Evolutionary conservation across 1,284 basidiomycete species (phyloP).

Genomic region (Leucoagaricus sp.): DNA sequence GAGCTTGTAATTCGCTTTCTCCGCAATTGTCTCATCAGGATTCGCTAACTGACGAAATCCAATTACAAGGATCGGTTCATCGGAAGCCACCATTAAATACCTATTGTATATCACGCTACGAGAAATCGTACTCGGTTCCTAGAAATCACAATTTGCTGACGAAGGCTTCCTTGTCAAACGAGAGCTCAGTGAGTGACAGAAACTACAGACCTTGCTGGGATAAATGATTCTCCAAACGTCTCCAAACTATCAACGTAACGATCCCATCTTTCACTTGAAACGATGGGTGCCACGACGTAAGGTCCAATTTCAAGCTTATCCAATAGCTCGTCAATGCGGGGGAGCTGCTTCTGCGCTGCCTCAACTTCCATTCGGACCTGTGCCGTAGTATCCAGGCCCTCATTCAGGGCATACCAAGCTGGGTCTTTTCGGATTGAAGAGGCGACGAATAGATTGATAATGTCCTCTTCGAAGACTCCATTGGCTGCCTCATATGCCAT

Average conservation of each 20-base stretch:
- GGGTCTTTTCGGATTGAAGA: constrained; percentile 10
- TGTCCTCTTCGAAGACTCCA: constrained; percentile 18
- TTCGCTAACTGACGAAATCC: too few species aligned
- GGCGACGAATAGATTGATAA: constrained; percentile 16
- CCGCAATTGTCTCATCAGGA: too few species aligned
- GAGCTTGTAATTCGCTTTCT: too few species aligned
- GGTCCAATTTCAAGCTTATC: constrained; percentile 31
- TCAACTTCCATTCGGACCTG: constrained; percentile 9
- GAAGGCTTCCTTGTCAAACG: too few species aligned
- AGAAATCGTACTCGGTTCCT: too few species aligned
- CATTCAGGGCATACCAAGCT: constrained; percentile 18
- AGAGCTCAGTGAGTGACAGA: too few species aligned
- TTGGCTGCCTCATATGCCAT: constrained; percentile 51
- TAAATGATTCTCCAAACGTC: not conserved
- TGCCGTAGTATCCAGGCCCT: not conserved
- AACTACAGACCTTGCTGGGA: too few species aligned
- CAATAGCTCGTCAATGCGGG: constrained; percentile 25
- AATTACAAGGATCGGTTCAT: too few species aligned
- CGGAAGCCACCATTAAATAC: too few species aligned
- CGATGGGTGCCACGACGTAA: constrained; percentile 38
- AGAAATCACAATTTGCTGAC: too few species aligned
- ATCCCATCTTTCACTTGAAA: constrained; percentile 35
- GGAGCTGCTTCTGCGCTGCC: constrained; percentile 5
- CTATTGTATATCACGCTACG: too few species aligned
- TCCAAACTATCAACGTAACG: constrained; percentile 19